Percentiles rank a stretch among this genome's conserved stretches.
phyloP scores from a whole-genome alignment of 2,329 filamentous ascomycete genomes.

The Fusarium transvaalense region DNA sequence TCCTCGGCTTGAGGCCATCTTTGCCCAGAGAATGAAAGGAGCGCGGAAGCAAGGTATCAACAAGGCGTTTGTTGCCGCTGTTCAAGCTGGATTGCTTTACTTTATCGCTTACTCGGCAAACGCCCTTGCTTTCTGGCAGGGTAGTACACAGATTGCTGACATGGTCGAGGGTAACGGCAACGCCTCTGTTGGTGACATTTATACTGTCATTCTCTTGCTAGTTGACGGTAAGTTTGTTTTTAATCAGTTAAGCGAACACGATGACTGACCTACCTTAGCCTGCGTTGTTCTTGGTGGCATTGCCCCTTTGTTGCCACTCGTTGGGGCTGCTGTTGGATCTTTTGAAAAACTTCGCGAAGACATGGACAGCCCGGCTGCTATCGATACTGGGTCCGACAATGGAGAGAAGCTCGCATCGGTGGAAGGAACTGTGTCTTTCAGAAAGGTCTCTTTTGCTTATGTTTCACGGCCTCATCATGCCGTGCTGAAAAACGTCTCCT shows the following conservation, averaged over 20 bases:
- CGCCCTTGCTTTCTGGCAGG: constrained; percentile 76
- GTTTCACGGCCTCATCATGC: constrained; percentile 57
- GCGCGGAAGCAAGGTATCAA: constrained; percentile 67
- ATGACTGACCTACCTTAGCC: constrained; percentile 52
- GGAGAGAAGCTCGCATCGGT: constrained; percentile 59
- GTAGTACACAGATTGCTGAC: constrained; percentile 64
- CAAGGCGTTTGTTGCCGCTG: constrained; percentile 68
- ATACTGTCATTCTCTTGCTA: constrained; percentile 74
- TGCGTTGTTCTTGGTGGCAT: constrained; percentile 73
- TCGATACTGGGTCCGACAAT: constrained; percentile 57
- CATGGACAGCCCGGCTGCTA: constrained; percentile 64
- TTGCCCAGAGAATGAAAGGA: constrained; percentile 63
- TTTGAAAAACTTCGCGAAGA: constrained; percentile 70
- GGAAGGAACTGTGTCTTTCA: constrained; percentile 55
- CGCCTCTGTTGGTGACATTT: constrained; percentile 63
- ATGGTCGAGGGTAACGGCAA: constrained; percentile 52
- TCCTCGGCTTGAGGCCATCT: constrained; percentile 69
- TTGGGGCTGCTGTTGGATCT: constrained; percentile 68
- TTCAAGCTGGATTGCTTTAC: constrained; percentile 72
- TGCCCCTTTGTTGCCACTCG: constrained; percentile 72
- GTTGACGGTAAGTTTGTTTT: constrained; percentile 62
- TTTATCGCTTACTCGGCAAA: constrained; percentile 77
- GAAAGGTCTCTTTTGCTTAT: constrained; percentile 60
- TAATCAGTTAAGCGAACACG: not conserved
- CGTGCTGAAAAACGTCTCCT: constrained; percentile 59